Conservation (phyloP, 768 basidiomycete genomes). For the Daedaleopsis nitida region DNA sequence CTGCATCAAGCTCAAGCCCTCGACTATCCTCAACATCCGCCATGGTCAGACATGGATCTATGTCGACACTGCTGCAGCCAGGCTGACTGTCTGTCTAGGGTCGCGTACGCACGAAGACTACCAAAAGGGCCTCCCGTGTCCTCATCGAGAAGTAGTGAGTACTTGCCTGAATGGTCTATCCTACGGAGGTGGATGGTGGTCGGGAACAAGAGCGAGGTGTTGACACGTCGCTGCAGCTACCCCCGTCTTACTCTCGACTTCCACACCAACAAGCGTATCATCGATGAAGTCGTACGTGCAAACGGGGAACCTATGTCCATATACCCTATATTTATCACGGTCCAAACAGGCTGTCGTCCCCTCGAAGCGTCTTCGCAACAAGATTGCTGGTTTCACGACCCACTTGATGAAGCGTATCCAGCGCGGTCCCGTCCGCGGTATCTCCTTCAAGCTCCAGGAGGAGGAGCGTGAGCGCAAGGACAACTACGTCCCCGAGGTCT, state of each 20-base stretch:
- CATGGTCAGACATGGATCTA: constrained; percentile 14
- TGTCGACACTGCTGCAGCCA: constrained; percentile 1
- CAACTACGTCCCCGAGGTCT: constrained; percentile 98
- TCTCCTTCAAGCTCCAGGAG: constrained; percentile 99
- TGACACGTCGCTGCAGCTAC: constrained; percentile 59
- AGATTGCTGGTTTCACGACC: constrained; percentile 99
- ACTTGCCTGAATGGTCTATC: neutral
- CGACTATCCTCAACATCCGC: constrained; percentile 23
- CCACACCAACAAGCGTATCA: constrained; percentile 99
- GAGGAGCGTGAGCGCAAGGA: constrained; percentile 99
- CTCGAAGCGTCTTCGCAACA: constrained; percentile 99
- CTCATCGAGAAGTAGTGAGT: constrained; percentile 99
- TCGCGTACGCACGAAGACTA: constrained; percentile 99
- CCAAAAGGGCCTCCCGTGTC: constrained; percentile 98
- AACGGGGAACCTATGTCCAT: neutral
- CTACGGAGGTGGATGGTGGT: neutral
- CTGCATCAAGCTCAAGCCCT: constrained; percentile 28
- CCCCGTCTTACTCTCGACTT: constrained; percentile 99
- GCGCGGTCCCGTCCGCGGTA: constrained; percentile 96
- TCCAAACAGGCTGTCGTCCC: constrained; percentile 79
- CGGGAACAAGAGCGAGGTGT: neutral
- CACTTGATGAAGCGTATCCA: constrained; percentile 99
- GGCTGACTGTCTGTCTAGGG: constrained; percentile 55
- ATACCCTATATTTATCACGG: neutral
- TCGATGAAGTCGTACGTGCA: constrained; percentile 88